Evolutionary conservation across 306 rosid genomes (phyloP), one percentile per base, ranked within the genome.

Genomic region (Hylodesmum podocarpum): DNA sequence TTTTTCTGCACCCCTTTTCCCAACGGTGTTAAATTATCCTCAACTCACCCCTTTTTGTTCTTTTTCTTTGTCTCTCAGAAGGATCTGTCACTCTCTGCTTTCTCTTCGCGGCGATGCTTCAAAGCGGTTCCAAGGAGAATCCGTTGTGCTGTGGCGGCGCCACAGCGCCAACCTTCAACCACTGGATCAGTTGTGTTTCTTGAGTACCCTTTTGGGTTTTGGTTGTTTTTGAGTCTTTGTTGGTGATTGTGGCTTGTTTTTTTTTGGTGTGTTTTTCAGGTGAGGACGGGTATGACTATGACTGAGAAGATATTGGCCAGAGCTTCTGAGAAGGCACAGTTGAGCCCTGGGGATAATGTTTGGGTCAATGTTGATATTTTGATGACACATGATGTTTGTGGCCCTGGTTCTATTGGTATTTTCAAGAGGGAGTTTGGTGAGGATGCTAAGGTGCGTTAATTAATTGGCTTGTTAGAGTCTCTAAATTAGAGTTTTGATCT

Each of bases 331-430:
- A 95, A 83, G 81, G 11, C 82, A 51, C 83, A 90, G 25, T 78
- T 92, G 87, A 85, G 33, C 65, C 98, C 98, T 0, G 97, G 95
- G 73, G 97, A 90, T 37, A 95, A 92, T 84, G 89, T 84, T 34
- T 95, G 98, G 98, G 92, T 89, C 41, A 89, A 95, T 73, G 72
- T 89, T 71, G 98, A 95, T 73, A 37, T 88, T 76, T 89, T 95
- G 84, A 95, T 95, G 98, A 95, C 95, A 59, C 97, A 95, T 81
- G 98, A 95, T 84, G 96, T 95, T 1, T 90, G 92, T 67, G 96
- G 98, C 47, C 98, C 98, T 55, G 98, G 98, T 71, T 84, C 96
- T n/a, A 69, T 92, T 31, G 98, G 98, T 8, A 85, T 95, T 79
- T 95, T 95, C 83, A 92, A 95, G 89, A 95, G 78, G 76, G 98